Base-by-base conservation (phyloP, 1,139 yeast species). In the Scheffersomyces insectosa region DNA sequence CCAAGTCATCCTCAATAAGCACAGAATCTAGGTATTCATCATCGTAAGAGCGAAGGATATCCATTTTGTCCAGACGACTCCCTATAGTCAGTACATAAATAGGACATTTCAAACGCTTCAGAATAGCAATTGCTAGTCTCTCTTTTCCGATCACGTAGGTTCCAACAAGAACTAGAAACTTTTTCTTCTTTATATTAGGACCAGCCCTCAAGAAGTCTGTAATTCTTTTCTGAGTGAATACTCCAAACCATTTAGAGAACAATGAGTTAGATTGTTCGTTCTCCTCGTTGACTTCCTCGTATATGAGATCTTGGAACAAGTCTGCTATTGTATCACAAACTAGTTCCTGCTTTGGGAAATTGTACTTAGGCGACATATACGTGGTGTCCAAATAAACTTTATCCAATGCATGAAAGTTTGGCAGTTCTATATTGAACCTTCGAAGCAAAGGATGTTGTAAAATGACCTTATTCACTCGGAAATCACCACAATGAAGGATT, bases 121-220 rank as follows among this genome's bases (percentile, higher is more conserved):
- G 93, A 28, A 88, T 73, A 1, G 80, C 72, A 8, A 88, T 65
- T 0, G 96, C 97, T 25, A 93, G 62, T 45, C 83, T 78, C 59
- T 93, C 99, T 60, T 93, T 93, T 2, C 99, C 98, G 35, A 93
- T 89, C 1, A 91, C 79, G 61, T 93, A 93, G 0, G 96, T 85
- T 0, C 98, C 98, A n/a, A 93, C 83, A 16, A 88, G 69, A 7
- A 88, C 79, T 45, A 90, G 69, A 48, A 78, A 72, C 50, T 63
- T 68, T 48, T 72, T 70, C 54, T 68, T 69, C 41, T 55, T 60
- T 13, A 29, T 36, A 15, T 28, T 34, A 31, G 23, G 20, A 13
- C 34, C 23, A 15, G 15, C 36, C 28, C 25, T 35, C 16, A 14
- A 30, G 68, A 57, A 81, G 60, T 56, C 82, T 7, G 85, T 69